Percentiles rank a stretch among this genome's conserved stretches.
phyloP scores from a whole-genome alignment of 805 yeast species.

The Candida mattraensis region DNA sequence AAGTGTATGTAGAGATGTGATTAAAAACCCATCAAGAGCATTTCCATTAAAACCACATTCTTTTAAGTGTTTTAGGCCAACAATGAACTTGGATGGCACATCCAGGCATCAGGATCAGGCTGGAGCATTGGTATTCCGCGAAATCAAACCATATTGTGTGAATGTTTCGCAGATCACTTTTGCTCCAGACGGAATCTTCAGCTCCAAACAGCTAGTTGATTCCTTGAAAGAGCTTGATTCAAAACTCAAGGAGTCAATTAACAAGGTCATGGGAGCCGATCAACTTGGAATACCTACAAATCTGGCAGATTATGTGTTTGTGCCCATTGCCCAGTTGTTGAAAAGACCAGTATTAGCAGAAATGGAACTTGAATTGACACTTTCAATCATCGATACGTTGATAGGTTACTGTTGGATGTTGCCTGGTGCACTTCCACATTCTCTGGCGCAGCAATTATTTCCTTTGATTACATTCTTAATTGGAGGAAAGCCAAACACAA shows the following conservation, averaged over 20 bases:
- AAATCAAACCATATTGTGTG: constrained; percentile 44
- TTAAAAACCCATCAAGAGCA: no score
- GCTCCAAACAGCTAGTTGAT: constrained; percentile 30
- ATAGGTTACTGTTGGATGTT: constrained; percentile 48
- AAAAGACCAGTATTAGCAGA: constrained; percentile 47
- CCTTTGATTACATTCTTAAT: constrained; percentile 47
- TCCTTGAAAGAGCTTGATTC: constrained; percentile 37
- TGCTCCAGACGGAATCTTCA: constrained; percentile 36
- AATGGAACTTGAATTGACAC: constrained; percentile 43
- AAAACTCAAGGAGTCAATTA: constrained; percentile 17
- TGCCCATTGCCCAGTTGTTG: constrained; percentile 56
- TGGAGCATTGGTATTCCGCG: constrained; percentile 19
- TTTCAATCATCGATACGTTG: constrained; percentile 46
- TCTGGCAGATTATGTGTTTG: constrained; percentile 61
- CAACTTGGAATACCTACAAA: constrained; percentile 32
- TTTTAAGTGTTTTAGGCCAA: no score
- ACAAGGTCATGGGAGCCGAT: not conserved
- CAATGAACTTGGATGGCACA: no score
- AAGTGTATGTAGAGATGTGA: no score
- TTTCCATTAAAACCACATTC: no score
- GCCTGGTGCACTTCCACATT: constrained; percentile 36
- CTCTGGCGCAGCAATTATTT: constrained; percentile 44
- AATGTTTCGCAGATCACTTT: constrained; percentile 43
- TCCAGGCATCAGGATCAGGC: no score
- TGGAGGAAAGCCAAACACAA: constrained; percentile 44